phyloP scores from a whole-genome alignment of 257 asterid species.

The Forsythia suspensa region DNA sequence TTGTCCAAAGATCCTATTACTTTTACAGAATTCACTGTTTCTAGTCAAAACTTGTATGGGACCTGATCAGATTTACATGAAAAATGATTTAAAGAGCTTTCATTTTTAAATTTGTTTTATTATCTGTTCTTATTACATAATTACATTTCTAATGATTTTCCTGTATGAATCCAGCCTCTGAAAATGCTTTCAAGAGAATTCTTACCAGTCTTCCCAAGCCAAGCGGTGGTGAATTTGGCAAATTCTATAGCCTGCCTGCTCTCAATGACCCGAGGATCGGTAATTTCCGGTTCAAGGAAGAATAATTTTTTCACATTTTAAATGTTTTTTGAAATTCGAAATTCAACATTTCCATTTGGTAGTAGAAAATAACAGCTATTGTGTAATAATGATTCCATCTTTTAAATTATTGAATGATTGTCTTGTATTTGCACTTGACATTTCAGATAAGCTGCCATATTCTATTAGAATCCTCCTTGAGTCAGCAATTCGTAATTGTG shows the following conservation, averaged over 20 bases:
- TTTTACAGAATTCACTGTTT: background rate
- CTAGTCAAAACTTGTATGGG: background rate
- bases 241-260: constrained; percentile 86
- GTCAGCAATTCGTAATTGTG: constrained; percentile 96
- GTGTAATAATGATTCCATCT: background rate
- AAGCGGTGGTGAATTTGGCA: constrained; percentile 93
- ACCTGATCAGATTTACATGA: background rate
- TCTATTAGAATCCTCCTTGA: constrained; percentile 90
- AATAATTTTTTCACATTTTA: constrained; percentile 2
- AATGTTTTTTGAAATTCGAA: background rate
- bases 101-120: constrained; percentile 6
- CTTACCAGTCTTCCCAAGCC: constrained; percentile 84
- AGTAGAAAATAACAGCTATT: constrained; percentile 3
- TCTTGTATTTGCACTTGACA: constrained; percentile 4
- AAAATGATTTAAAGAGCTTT: constrained; percentile 1
- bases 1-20: background rate
- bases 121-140: background rate
- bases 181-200: constrained; percentile 75
- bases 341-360: background rate
- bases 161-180: constrained; percentile 59
- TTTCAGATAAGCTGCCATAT: constrained; percentile 87
- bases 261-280: constrained; percentile 88
- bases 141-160: constrained; percentile 1
- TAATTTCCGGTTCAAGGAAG: constrained; percentile 12
- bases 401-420: constrained; percentile 11